Base-by-base conservation (phyloP, 371 early-diverging fungal species). In the Actinomucor elegans region DNA sequence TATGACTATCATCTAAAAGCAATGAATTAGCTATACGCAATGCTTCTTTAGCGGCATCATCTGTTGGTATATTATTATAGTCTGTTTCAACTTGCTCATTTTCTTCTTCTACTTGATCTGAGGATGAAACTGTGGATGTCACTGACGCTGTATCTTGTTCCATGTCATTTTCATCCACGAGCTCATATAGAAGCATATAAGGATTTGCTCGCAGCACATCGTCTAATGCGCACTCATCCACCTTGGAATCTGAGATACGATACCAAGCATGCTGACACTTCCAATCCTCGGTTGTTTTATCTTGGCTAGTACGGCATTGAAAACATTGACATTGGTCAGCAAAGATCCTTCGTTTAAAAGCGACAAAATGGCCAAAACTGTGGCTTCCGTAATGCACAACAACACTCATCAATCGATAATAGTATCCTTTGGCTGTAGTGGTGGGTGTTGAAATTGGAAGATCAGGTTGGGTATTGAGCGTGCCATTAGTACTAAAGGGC, bases 381-480 rank as follows among this genome's bases (percentile, higher is more conserved):
- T 96, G 96, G 38, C 81, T 74, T 5, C 96, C 98, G 57, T 84
- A 89, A 57, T 97, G 98, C 9, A 94, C 88, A 29, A 97, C 84
- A 0, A 89, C 86, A 6, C 92, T 83, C 65, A 85, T 87, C 23
- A 97, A 72, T n/a, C 28, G 42, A 42, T 49, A 55, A 34, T 26
- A 33, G 18, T 26, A 27, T 10, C 35, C 28, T 12, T 17, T 28
- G 7, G 1, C 35, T 1, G 4, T 33, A 20, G 32, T 20, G 14
- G 11, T 38, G 26, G 12, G 33, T 52, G 45, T 50, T 9, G 86
- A 86, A 31, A 87, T 83, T 4, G 79, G 83, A 54, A 64, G 61
- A 14, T 80, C 71, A 15, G 86, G 79, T 7, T 69, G 64, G 0
- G 76, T 80, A 15, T 71, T 67, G 29, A 80, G 50, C 12, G 81